Base-by-base conservation (phyloP, 2,329 filamentous ascomycete species). In the Thelonectria blattea region DNA sequence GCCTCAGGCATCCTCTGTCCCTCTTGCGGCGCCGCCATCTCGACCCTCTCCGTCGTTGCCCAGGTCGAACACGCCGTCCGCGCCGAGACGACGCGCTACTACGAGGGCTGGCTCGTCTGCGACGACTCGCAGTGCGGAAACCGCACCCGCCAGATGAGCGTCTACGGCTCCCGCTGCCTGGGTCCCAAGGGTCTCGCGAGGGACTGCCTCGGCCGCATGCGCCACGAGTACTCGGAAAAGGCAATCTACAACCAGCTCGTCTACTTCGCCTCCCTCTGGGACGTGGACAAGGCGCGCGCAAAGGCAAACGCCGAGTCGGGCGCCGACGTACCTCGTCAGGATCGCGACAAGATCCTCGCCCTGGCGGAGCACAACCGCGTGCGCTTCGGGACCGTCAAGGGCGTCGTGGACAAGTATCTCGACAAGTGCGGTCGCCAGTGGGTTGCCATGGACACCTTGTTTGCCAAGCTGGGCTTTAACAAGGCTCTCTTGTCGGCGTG, bases 181-280 rank as follows among this genome's bases (percentile, higher is more conserved):
- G 95, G 95, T 0, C 92, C 94, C 15, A 89, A 89, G 67, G 93
- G 93, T 2, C 88, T 95, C 3, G 94, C 91, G 0, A 85, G 88
- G 57, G 93, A 92, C 56, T 99, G 95, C 74, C 80, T 88, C 4
- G 95, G 95, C 18, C 87, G 87, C 51, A 98, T 99, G 93, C 81
- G 85, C 20, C 97, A 93, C 74, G 93, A 96, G 78, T 90, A 91
- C 72, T 83, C 85, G 1, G 95, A 98, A 79, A 94, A 95, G 78
- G 89, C 90, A 71, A 84, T 98, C 60, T 98, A 97, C 79, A 98
- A 96, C 75, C 95, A 99, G 78, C 82, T 99, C 42, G 79, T 98
- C 56, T 99, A 97, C 79, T 91, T 93, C 74, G 85, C 90, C 30
- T 85, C 85, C 50, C 78, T 98, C 56, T 99, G 93, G 82, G 93